phyloP scores from a whole-genome alignment of 2,329 filamentous ascomycete genomes.

The Aspergillus carbonarius region DNA sequence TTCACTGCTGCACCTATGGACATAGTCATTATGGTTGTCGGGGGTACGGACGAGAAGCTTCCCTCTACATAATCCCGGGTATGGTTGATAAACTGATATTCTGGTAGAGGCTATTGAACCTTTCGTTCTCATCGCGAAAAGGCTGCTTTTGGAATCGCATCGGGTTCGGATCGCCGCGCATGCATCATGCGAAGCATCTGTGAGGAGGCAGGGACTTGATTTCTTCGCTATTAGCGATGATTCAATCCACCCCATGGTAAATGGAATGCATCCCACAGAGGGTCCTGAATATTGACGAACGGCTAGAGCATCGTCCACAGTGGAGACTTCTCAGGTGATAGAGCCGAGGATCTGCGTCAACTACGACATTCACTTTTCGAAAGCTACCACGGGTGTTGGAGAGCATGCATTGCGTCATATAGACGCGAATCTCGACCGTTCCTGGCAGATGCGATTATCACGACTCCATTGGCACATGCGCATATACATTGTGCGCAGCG shows the following conservation, averaged over 20 bases:
- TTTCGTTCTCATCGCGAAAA: neutral
- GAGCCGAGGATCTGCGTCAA: too few species aligned
- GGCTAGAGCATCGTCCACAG: too few species aligned
- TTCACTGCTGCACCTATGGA: neutral
- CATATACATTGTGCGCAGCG: neutral
- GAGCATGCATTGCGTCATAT: neutral
- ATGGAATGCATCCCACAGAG: neutral
- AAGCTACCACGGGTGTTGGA: neutral
- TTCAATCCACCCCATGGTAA: neutral
- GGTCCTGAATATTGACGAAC: too few species aligned
- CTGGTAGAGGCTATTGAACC: neutral
- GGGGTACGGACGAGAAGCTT: neutral
- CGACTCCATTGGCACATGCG: neutral
- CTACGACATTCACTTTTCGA: neutral
- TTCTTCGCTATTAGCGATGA: neutral
- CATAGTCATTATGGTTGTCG: constrained; percentile 4
- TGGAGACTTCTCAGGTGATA: too few species aligned
- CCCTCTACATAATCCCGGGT: neutral
- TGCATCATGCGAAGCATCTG: neutral
- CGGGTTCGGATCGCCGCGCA: neutral
- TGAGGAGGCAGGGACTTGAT: neutral
- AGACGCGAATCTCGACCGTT: neutral
- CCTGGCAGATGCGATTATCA: neutral
- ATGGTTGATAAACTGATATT: neutral
- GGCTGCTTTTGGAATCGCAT: neutral